Base-by-base conservation (phyloP, 495 filamentous ascomycete species). In the Jackrogersella multiformis region DNA sequence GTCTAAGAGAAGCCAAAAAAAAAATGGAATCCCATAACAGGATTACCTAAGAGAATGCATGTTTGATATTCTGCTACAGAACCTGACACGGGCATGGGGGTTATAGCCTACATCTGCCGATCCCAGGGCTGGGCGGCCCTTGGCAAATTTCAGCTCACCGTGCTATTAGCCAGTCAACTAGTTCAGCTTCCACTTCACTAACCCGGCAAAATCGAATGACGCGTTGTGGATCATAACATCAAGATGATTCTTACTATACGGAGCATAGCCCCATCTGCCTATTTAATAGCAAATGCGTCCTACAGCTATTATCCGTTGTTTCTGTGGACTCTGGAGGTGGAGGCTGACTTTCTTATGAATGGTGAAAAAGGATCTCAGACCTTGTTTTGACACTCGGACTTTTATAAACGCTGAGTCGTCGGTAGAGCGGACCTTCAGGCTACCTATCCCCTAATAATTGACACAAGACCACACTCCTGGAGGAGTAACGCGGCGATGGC, bases 131-230 rank as follows among this genome's bases (percentile, higher is more conserved):
- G 54, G 38, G 30, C 23, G 8, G 15, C 26, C 28, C 45, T 68
- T 63, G 58, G 53, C 52, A 41, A 9, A n/a, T 13, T 39, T 68
- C 65, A 63, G 65, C 58, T 63, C n/a, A 16, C 42, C 34, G 13
- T 56, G 35, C 38, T 20, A 39, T 30, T 41, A 42, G 48, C 46
- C n/a, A n/a, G n/a, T n/a, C n/a, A n/a, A n/a, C n/a, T n/a, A n/a
- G n/a, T n/a, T n/a, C n/a, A n/a, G n/a, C n/a, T n/a, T 12, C n/a
- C 20, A 41, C 34, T 16, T 39, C 24, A 34, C 32, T 36, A 52
- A 44, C 49, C 44, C 12, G 28, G 34, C 20, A 53, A 53, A 24
- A 6, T 36, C 18, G 18, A 15, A 26, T 56, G 10, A 42, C 8
- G 24, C 18, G 13, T 41, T 61, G 49, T 2, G 18, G 56, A 67